A percentile compares a stretch with the other conserved stretches of the same genome.
Evolutionary conservation across 2,329 filamentous ascomycete species (phyloP).

Genomic region (Gremmenia infestans): DNA sequence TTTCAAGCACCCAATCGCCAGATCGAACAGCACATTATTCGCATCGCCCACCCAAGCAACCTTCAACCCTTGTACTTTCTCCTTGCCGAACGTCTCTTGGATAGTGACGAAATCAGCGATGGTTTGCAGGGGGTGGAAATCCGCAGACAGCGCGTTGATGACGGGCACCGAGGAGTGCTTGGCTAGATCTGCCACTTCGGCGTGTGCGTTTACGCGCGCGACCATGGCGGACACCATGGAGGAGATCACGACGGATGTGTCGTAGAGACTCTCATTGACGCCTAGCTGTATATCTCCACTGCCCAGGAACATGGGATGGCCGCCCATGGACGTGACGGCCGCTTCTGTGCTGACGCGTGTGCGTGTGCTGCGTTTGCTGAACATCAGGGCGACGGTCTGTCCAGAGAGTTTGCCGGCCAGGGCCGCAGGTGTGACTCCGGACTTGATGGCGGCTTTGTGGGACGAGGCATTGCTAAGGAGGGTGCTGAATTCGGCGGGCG

Average conservation of each 20-base stretch:
- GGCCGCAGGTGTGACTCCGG: conserved; percentile 52
- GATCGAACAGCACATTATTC: conserved; percentile 94
- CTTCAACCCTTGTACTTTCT: conserved; percentile 50
- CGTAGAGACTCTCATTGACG: conserved; percentile 91
- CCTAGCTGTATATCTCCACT: conserved; percentile 96
- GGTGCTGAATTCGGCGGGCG: conserved; percentile 69
- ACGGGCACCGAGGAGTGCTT: conserved; percentile 72
- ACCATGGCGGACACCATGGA: conserved; percentile 85
- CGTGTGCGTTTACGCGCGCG: conserved; percentile 70
- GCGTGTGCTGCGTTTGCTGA: conserved; percentile 91
- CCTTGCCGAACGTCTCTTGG: conserved; percentile 59
- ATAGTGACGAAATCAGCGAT: conserved; percentile 94
- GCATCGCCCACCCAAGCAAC: conserved; percentile 95
- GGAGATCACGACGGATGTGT: conserved; percentile 89
- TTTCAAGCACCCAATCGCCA: conserved; percentile 83
- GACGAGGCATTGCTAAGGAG: conserved; percentile 77
- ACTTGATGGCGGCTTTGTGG: conserved; percentile 75
- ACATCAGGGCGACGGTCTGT: conserved; percentile 89
- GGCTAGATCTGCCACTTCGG: conserved; percentile 67
- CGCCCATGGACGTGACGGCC: conserved; percentile 81
- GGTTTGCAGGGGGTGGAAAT: conserved; percentile 89
- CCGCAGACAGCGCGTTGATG: conserved; percentile 83
- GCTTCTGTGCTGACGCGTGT: conserved; percentile 92
- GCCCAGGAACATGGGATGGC: conserved; percentile 93
- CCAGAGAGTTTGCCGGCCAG: conserved; percentile 62